Conservation (phyloP, 495 filamentous ascomycete species). For the Penicillium macrosclerotiorum region DNA sequence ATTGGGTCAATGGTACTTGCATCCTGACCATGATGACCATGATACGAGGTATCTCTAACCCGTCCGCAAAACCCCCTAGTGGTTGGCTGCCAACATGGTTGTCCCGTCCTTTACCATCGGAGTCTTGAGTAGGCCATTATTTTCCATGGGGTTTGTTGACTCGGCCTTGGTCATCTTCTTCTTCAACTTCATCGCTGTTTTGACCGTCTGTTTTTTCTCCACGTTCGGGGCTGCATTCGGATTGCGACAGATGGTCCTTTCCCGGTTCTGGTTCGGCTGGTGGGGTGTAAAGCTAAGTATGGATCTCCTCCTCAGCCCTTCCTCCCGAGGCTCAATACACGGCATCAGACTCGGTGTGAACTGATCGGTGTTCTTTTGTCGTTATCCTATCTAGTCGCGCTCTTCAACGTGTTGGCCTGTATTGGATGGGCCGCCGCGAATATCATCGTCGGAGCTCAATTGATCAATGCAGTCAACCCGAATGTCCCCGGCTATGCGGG, state of each 20-base stretch:
- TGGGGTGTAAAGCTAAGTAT: constrained; percentile 23
- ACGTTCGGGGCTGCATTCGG: constrained; percentile 51
- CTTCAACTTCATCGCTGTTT: constrained; percentile 49
- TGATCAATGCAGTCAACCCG: constrained; percentile 20
- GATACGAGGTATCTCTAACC: constrained; percentile 11
- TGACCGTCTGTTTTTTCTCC: constrained; percentile 49
- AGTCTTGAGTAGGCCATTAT: constrained; percentile 50
- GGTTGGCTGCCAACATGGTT: constrained; percentile 19
- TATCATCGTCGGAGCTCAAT: constrained; percentile 19
- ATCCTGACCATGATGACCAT: constrained; percentile 15
- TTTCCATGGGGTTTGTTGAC: constrained; percentile 47
- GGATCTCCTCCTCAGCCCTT: background rate
- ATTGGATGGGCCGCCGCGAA: constrained; percentile 21
- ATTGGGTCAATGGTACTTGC: constrained; percentile 28
- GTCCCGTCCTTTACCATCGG: constrained; percentile 51
- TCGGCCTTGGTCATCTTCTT: constrained; percentile 52
- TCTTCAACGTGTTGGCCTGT: constrained; percentile 39
- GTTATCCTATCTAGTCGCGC: constrained; percentile 46
- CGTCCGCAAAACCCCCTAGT: constrained; percentile 2
- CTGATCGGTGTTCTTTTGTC: constrained; percentile 42
- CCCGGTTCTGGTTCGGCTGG: constrained; percentile 53
- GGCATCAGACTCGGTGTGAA: too few species aligned
- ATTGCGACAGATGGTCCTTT: constrained; percentile 56
- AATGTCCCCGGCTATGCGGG: constrained; percentile 46
- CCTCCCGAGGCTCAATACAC: too few species aligned